A percentile compares a stretch with the other conserved stretches of the same genome.
Conservation (phyloP, 345 rosid genomes). For the Mallotus nudiflorus region DNA sequence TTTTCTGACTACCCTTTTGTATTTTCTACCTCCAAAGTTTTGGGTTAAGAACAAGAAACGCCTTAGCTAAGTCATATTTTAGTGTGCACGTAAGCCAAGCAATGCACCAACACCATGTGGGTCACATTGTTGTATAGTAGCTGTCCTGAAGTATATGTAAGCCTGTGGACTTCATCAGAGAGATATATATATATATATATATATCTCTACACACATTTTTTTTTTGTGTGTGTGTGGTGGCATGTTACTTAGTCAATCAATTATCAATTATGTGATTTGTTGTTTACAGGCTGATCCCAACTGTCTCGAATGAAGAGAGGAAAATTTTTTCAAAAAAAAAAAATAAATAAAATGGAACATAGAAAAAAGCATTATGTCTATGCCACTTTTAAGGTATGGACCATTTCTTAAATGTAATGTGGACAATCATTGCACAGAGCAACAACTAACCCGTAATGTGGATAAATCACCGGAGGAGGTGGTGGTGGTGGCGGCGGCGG, state of each 20-base stretch:
- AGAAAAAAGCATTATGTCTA: not conserved
- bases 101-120: not conserved
- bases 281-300: conserved; percentile 22
- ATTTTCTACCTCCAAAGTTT: too few relatives aligned
- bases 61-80: not conserved
- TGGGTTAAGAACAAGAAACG: too few relatives aligned
- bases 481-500: conserved; percentile 35
- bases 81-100: not conserved
- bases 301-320: not conserved
- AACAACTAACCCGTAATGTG: conserved; percentile 55
- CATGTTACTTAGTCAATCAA: conserved; percentile 13
- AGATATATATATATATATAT: not conserved
- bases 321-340: not conserved
- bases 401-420: conserved; percentile 22
- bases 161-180: not conserved
- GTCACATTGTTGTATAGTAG: not conserved
- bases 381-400: conserved; percentile 20
- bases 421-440: conserved; percentile 12
- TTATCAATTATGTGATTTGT: conserved; percentile 1
- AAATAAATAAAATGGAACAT: not conserved
- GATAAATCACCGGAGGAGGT: conserved; percentile 48
- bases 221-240: conserved; percentile 5
- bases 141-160: conserved; percentile 11
- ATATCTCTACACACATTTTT: not conserved
- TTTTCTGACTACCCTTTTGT: too few relatives aligned